These are phyloP conservation scores for Fusarium foetens DNA, from an alignment of 2,329 filamentous ascomycete species.

Conservation along the genomic window DNA sequence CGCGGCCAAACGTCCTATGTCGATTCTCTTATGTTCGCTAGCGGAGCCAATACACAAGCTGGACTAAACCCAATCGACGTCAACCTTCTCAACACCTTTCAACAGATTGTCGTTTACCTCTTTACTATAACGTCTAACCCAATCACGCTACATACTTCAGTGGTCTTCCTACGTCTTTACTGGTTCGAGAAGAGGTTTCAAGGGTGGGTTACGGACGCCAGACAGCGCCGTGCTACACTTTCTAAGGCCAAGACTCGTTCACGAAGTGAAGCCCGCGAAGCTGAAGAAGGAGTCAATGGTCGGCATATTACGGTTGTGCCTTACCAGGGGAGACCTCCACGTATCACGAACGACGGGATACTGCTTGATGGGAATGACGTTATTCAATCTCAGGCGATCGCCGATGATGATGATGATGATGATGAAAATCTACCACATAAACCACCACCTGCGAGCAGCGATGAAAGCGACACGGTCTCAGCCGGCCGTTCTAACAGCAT, in stretches of 20 bases:
- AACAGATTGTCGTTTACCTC: conserved; percentile 78
- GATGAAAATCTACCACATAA: conserved; percentile 45
- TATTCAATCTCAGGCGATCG: conserved; percentile 41
- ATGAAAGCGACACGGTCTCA: conserved; percentile 54
- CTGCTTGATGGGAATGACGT: conserved; percentile 52
- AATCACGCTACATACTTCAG: conserved; percentile 83
- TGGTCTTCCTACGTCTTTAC: conserved; percentile 92
- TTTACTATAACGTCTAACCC: conserved; percentile 81
- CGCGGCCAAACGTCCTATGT: conserved; percentile 76
- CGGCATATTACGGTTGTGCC: conserved; percentile 75
- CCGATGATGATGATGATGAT: conserved; percentile 49
- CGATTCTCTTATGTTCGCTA: conserved; percentile 89
- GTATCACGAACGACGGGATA: conserved; percentile 71
- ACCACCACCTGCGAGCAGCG: conserved; percentile 37
- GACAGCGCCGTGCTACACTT: conserved; percentile 71
- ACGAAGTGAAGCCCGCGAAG: conserved; percentile 55
- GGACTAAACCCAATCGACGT: conserved; percentile 85
- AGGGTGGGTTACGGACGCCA: conserved; percentile 79
- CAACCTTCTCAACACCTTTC: conserved; percentile 74
- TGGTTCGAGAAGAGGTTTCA: conserved; percentile 99
- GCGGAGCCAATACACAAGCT: conserved; percentile 88
- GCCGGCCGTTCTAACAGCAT: conserved; percentile 43
- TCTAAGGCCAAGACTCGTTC: conserved; percentile 68
- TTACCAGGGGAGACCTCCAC: conserved; percentile 61
- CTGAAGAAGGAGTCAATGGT: conserved; percentile 72